Percentiles rank a stretch among this genome's conserved stretches.
Evolutionary conservation across 495 filamentous ascomycete species (phyloP).

Genomic region (Neurospora tetraspora): DNA sequence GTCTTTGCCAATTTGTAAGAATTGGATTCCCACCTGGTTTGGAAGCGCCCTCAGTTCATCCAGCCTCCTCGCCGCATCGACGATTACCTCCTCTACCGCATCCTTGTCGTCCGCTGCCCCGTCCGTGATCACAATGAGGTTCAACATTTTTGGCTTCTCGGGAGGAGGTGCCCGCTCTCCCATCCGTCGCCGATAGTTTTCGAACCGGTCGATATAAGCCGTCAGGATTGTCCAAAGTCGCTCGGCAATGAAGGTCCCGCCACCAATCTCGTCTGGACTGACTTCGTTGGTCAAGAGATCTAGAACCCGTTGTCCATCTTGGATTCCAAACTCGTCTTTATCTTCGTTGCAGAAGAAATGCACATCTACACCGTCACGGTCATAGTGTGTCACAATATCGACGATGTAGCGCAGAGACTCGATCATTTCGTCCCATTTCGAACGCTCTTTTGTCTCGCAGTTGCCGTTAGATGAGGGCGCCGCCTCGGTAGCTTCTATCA

Average conservation of each 20-base stretch:
- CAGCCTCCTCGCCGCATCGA: conserved; percentile 52
- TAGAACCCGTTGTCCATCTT: conserved; percentile 45
- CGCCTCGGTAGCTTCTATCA: conserved; percentile 40
- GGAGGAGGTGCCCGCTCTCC: conserved; percentile 7
- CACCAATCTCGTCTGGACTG: conserved; percentile 32
- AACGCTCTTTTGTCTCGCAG: background rate
- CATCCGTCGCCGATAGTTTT: conserved; percentile 12
- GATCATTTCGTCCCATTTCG: conserved; percentile 60
- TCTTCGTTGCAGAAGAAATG: conserved; percentile 64
- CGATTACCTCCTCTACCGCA: conserved; percentile 48
- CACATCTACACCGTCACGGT: conserved; percentile 73
- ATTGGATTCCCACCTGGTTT: conserved; percentile 80
- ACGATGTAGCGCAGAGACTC: conserved; percentile 60
- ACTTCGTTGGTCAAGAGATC: conserved; percentile 54
- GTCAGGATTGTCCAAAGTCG: conserved; percentile 56
- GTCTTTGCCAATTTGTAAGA: conserved; percentile 79
- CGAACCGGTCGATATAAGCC: conserved; percentile 37
- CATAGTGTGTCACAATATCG: conserved; percentile 64
- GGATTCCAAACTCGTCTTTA: conserved; percentile 31
- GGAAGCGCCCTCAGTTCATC: conserved; percentile 58
- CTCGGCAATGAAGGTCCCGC: conserved; percentile 56
- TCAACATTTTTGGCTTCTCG: conserved; percentile 56
- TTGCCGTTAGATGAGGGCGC: background rate
- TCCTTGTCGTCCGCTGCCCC: conserved; percentile 66
- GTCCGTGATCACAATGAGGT: conserved; percentile 80